Base-by-base conservation (phyloP, 176 grass and related monocot species). In the Oropetium thomaeum region DNA sequence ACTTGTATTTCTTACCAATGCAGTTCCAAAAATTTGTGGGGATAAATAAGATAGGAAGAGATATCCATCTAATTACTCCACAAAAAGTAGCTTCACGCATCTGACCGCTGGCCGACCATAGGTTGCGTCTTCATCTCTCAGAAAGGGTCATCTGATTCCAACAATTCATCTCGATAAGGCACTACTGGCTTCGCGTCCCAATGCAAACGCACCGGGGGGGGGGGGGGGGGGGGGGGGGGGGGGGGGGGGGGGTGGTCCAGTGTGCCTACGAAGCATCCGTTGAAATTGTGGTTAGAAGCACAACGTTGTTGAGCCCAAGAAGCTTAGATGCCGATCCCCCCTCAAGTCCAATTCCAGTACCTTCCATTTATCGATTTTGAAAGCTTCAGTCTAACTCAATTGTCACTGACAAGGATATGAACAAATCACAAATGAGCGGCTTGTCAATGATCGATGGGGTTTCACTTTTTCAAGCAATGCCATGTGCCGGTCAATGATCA, bases 231-330 rank as follows among this genome's bases (percentile, higher is more conserved):
- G 74, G 32, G 43, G 82, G 74, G 82, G 74, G 32, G 43, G 82
- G 74, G 82, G 74, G 32, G 43, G 82, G 74, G 82, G n/a, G n/a
- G n/a, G n/a, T n/a, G n/a, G 58, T 44, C 74, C 61, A 84, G n/a
- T 70, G 53, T 45, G 65, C 29, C 71, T 70, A 30, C 5, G 35
- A 73, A 55, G 38, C 67, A 38, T 22, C 31, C 22, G 47, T 71
- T 82, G 72, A 82, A 63, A 58, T 37, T 62, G 19, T 38, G 58
- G 30, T 71, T 77, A 67, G 62, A 65, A 74, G 34, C 83, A 85
- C 70, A 80, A 79, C 69, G 33, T 69, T 62, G 69, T 31, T 74
- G 62, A 22, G 26, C 54, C 80, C 75, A 34, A 79, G 48, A 39
- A 59, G 14, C 35, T 22, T 69, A 69, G 62, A 43, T 62, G 9